Evolutionary conservation across 2,329 filamentous ascomycete genomes (phyloP), one percentile per base, ranked within the genome.

Genomic region (Cryphonectria japonica): DNA sequence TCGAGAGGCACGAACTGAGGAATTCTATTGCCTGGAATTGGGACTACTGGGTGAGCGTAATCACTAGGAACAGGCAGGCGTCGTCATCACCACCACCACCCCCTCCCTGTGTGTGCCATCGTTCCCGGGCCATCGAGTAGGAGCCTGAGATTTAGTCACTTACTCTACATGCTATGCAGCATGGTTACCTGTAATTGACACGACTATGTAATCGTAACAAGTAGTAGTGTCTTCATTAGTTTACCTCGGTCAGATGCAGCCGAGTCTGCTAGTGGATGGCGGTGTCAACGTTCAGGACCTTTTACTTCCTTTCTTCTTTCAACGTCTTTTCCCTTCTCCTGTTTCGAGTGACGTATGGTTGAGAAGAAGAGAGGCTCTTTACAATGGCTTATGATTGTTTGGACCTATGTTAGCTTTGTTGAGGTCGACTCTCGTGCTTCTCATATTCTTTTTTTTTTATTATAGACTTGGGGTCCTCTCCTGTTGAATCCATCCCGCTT

Each of bases 1-100:
- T 68, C 57, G 37, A 68, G 50, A 34, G 26, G 22, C 19, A 37
- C 39, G 22, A 43, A 39, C 39, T 19, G 41, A 39, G 13, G 26
- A 50, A 26, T 32, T 50, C 16, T 34, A 66, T n/a, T 22, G 29
- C 41, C 63, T 34, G 60, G 60, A 62, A 41, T 14, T 62, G 39
- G 39, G n/a, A 64, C 61, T 29, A 64, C 39, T 46, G 61, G 61
- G n/a, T n/a, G 63, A 65, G 32, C 63, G 63, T 67, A 43, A 67
- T 59, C 66, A 67, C 66, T 43, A 46, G 52, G 52, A 46, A 46
- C 52, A 19, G 39, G 52, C 66, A 59, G 50, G 54, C 66, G 66
- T 67, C 66, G 66, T 67, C 66, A 67, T 67, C 66, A 57, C 13
- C 64, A 66, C 13, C 46, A 22, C 22, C 52, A 6, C 37, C 60